Base-by-base conservation (phyloP, 352 stramenopile genomes). In the Aphanomyces invadans region DNA sequence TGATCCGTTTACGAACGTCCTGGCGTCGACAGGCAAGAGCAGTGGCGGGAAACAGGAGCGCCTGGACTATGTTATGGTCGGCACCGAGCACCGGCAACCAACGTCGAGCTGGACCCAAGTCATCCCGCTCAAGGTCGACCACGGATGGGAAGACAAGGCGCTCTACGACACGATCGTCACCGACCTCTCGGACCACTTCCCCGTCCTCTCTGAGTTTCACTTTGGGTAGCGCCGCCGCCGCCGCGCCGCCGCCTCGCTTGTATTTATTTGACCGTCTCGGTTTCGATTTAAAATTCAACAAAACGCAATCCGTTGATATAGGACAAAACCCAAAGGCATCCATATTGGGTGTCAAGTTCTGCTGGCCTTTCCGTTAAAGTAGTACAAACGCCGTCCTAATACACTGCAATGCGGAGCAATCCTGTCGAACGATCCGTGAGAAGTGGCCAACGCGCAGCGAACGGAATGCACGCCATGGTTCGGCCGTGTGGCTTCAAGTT, bases 151-250 rank as follows among this genome's bases (percentile, higher is more conserved):
- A 44, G 55, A 63, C 36, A 48, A 31, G n/a, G 12, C 5, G 4
- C 5, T 23, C 12, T 31, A 49, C 55, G 70, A 74, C 5, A 71
- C 79, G 62, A 62, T 76, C 26, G 72, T 86, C 12, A 60, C 81
- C 19, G 80, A 89, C 31, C 65, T 89, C 17, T 89, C 81, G 21
- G 81, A 89, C 45, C 81, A 89, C 49, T 89, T 87, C 59, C 81
- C 81, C 4, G 78, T 89, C 32, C 23, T 88, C 1, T 74, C 61
- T 15, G 75, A 89, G 52, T 74, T 89, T 11, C 63, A 75, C 51
- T 88, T 83, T 73, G 55, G 36, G 4, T 63, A 49, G 32, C 25
- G n/a, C 51, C 4, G 7, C 29, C 10, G n/a, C n/a, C n/a, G n/a
- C n/a, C n/a, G n/a, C n/a, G n/a, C n/a, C n/a, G n/a, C n/a, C n/a